Percentiles rank a stretch among this genome's conserved stretches.
These are phyloP conservation scores for Amanita brunnescens DNA, from an alignment of 768 basidiomycete species.

Conservation along the genomic window DNA sequence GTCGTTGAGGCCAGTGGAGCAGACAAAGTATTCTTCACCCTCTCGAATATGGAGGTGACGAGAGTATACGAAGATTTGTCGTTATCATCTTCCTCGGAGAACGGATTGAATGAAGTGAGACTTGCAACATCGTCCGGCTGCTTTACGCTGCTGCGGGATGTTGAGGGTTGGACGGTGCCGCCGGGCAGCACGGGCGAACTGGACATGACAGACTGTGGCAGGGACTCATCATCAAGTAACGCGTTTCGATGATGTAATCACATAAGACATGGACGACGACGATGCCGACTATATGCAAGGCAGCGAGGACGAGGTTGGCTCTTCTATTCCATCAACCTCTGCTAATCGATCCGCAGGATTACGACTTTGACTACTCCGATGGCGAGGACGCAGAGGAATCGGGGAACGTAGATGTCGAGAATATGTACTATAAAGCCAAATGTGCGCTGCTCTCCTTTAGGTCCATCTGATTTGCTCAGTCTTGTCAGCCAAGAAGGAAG, in stretches of 20 bases:
- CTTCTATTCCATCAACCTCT: slow-evolving; percentile 4
- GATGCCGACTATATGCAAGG: slow-evolving; percentile 94
- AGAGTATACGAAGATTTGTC: slow-evolving; percentile 82
- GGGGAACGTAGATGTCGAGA: slow-evolving; percentile 86
- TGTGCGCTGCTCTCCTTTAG: slow-evolving; percentile 39
- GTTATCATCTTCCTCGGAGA: slow-evolving; percentile 88
- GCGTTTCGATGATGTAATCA: slow-evolving; percentile 19
- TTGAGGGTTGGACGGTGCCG: slow-evolving; percentile 36
- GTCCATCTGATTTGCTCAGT: slow-evolving; percentile 6
- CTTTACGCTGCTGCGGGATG: slow-evolving; percentile 57
- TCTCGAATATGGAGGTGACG: slow-evolving; percentile 71
- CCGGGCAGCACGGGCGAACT: slow-evolving; percentile 27
- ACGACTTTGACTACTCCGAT: slow-evolving; percentile 95
- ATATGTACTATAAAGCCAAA: slow-evolving; percentile 97
- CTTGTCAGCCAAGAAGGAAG: slow-evolving; percentile 78
- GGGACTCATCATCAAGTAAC: neutral
- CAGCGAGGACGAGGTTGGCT: slow-evolving; percentile 69
- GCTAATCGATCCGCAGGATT: slow-evolving; percentile 48
- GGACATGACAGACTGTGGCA: slow-evolving; percentile 11
- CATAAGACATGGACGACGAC: slow-evolving; percentile 70
- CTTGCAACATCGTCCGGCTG: slow-evolving; percentile 54
- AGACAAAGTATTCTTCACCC: slow-evolving; percentile 73
- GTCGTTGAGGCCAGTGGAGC: slow-evolving; percentile 52
- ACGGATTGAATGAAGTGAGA: slow-evolving; percentile 84
- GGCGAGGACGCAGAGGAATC: slow-evolving; percentile 75